Evolutionary conservation across 208 protist species (phyloP).

Genomic region (Trypanosoma mega): DNA sequence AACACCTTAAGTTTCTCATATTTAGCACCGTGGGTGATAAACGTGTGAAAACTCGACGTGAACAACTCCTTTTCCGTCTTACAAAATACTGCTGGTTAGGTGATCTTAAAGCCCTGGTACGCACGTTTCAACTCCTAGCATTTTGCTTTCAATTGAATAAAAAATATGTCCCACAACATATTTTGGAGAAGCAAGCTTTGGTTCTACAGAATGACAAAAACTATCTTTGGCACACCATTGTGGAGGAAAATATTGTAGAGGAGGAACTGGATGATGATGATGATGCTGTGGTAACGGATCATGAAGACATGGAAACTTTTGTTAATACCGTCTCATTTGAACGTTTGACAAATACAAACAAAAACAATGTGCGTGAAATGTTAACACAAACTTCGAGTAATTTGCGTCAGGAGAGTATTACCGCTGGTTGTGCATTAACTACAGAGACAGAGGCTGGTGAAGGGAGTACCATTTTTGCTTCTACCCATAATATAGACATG

Average conservation of each 20-base stretch:
- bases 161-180: conserved; percentile 85
- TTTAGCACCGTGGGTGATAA: conserved; percentile 42
- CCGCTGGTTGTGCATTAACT: not conserved
- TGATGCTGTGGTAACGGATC: conserved; percentile 17
- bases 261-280: conserved; percentile 30
- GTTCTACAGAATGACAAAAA: conserved; percentile 36
- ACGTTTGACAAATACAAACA: not conserved
- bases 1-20: conserved; percentile 63
- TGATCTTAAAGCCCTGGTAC: conserved; percentile 62
- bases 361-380: not conserved
- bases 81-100: conserved; percentile 64
- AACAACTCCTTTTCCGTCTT: conserved; percentile 33
- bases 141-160: conserved; percentile 78
- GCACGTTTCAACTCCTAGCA: conserved; percentile 61
- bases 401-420: not conserved
- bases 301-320: conserved; percentile 15
- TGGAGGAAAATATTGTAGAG: conserved; percentile 17
- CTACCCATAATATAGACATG: conserved; percentile 1
- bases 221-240: conserved; percentile 19
- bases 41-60: conserved; percentile 18
- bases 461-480: not conserved
- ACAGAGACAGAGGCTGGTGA: not conserved
- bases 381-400: not conserved
- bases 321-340: conserved; percentile 21
- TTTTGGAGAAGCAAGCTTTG: conserved; percentile 59